phyloP scores from a whole-genome alignment of 2,329 filamentous ascomycete species.

The Grosmannia clavigera region DNA sequence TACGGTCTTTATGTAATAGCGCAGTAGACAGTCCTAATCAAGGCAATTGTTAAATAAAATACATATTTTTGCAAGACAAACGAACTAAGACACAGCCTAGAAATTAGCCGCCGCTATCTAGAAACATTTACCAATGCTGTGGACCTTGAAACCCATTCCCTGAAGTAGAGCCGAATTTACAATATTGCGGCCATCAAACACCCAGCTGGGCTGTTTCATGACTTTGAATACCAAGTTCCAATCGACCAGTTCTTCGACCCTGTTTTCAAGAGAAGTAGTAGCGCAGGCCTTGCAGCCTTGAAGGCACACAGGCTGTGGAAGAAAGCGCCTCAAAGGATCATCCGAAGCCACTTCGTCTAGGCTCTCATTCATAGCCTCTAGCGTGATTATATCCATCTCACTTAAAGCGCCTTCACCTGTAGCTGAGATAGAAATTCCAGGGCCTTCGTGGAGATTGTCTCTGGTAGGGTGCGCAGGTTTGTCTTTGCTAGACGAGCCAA shows the following conservation, averaged over 20 bases:
- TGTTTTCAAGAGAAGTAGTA: neutral
- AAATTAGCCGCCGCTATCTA: neutral
- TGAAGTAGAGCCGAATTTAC: neutral
- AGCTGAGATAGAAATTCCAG: neutral
- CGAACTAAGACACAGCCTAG: neutral
- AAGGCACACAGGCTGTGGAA: neutral
- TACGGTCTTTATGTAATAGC: no score
- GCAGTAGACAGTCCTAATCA: no score
- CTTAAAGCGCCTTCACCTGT: neutral
- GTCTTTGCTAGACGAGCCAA: neutral
- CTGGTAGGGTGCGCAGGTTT: neutral
- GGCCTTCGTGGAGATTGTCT: neutral
- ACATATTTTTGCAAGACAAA: no score
- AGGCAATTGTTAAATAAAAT: no score
- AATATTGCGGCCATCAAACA: slow-evolving; percentile 2
- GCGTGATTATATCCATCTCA: neutral
- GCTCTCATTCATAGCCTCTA: neutral
- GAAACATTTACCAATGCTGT: slow-evolving; percentile 10
- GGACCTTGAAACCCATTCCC: slow-evolving; percentile 1
- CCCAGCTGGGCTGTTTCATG: slow-evolving; percentile 3
- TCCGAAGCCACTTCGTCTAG: neutral
- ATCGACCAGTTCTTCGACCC: neutral
- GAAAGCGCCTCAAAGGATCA: neutral
- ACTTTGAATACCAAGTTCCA: neutral
- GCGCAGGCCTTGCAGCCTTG: neutral